Base-by-base conservation (phyloP, 2,329 filamentous ascomycete species). In the Pseudopithomyces chartarum region DNA sequence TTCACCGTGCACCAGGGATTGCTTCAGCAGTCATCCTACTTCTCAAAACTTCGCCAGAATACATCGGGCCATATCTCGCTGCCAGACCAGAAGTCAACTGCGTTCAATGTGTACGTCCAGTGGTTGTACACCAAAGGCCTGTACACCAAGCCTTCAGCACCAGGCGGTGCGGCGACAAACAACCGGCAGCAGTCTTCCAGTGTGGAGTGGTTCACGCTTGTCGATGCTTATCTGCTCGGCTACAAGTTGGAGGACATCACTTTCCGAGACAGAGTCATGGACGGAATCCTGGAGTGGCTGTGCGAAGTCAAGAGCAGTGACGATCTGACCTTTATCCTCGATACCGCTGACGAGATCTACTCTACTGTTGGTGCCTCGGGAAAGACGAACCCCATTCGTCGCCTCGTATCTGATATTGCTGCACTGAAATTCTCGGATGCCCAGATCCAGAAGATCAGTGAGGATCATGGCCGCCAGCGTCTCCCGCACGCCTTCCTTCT, bases 241-340 rank as follows among this genome's bases (percentile, higher is more conserved):
- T 43, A 54, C 7, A 55, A 55, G 42, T 43, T 63, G 20, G 50
- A 43, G 12, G 60, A 60, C 22, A 38, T 40, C n/a, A 32, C 50
- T n/a, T 60, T 50, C 39, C 40, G 40, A n/a, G 58, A 63, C 23
- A 45, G 15, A n/a, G 8, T 60, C 17, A 58, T 63, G 19, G 58
- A 63, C 29, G 38, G 47, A 8, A 45, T 59, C 43, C 17, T 56
- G 17, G 45, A 54, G 13, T 55, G 43, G 55, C 23, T 56, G 19
- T 10, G 29, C 2, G 49, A 52, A 34, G 32, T 42, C 13, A 11
- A 6, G 7, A 20, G 38, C 5, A 19, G 10, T 10, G 15, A 47
- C 13, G 32, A 46, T 23, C n/a, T 36, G 2, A 12, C 40, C 29
- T n/a, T 39, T 2, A 22, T 46, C 8, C 34, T 56, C 3, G 34